Evolutionary conservation across 345 rosid species (phyloP), one percentile per base, ranked within the genome.

Genomic region (Ricinus communis): DNA sequence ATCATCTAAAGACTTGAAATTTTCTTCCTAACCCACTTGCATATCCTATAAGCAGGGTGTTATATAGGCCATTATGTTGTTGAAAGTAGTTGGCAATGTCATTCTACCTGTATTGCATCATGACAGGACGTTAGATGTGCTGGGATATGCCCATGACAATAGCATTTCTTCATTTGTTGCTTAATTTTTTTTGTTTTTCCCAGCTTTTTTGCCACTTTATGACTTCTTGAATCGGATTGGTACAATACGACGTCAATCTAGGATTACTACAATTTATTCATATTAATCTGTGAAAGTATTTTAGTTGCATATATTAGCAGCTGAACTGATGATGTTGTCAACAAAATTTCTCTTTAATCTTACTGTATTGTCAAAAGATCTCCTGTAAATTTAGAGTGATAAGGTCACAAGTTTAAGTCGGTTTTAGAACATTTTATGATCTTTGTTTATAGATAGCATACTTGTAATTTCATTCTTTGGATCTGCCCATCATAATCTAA

Each of bases 1-100:
- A 43, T 38, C 9, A 63, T 24, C 22, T 63, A 28, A 45, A 43
- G 67, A 24, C 52, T 22, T 63, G 67, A 43, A 25, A 63, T 25
- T 36, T n/a, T n/a, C n/a, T n/a, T n/a, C n/a, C n/a, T n/a, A n/a
- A n/a, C n/a, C 16, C 40, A 30, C 2, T 38, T 49, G 19, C 7
- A 38, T 61, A 3, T 14, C 51, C 5, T 38, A 13, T 30, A 58
- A 46, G 68, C 38, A 22, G 30, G 54, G 54, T 45, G 28, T 14
- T 45, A 45, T 46, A 21, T 28, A 24, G 22, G 36, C 36, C 40
- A 27, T 65, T n/a, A 21, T 6, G 49, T 24, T 33, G 52, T 43
- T 63, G 33, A 49, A 1, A n/a, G 30, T 10, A 25, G 36, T 21
- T 63, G 30, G 28, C 13, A 13, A 43, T 25, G 43, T 24, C 27